Evolutionary conservation across 2,329 filamentous ascomycete species (phyloP), one percentile per base, ranked within the genome.

Genomic region (Keithomyces neogunnii): DNA sequence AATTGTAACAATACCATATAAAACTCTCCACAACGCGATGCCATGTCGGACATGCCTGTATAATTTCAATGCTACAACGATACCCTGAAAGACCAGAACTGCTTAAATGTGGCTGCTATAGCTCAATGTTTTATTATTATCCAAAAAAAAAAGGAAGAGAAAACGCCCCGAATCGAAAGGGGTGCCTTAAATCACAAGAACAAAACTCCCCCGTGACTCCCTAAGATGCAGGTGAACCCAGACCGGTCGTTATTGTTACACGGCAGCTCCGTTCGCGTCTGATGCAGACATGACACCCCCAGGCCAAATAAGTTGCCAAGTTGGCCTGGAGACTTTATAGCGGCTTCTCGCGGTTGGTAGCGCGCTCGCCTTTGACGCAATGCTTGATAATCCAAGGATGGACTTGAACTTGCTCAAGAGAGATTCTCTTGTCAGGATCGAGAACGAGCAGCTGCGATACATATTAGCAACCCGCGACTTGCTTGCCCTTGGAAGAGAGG

Each of bases 371-470:
- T 69, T 81, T 82, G 57, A 86, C 78, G 67, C 92, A 97, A 69
- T 97, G 89, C 76, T 96, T 97, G 59, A 96, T 68, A 62, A 99
- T 96, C 93, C 93, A 99, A 19, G 93, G 92, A 67, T 97, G 93
- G 49, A 78, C 78, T 68, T 92, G 85, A 38, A 97, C 86, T 53
- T 95, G 85, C 13, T 96, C 90, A 9, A 99, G 80, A 3, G 90
- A 81, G 60, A 99, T 88, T 57, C 93, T 80, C 76, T 96, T 96
- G 63, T 95, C 89, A 0, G 93, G 93, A 64, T 97, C 90, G 51
- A 97, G 78, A 26, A 96, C 89, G 43, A 99, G 81, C 39, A 96
- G 75, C 88, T 88, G 68, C 46, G 26, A n/a, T n/a, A n/a, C 45
- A 45, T 52, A 57, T 67, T 52, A 68, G 62, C 49, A 19, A 46